Evolutionary conservation across 2,329 filamentous ascomycete genomes (phyloP), one percentile per base, ranked within the genome.

Genomic region (Phialophora verrucosa): DNA sequence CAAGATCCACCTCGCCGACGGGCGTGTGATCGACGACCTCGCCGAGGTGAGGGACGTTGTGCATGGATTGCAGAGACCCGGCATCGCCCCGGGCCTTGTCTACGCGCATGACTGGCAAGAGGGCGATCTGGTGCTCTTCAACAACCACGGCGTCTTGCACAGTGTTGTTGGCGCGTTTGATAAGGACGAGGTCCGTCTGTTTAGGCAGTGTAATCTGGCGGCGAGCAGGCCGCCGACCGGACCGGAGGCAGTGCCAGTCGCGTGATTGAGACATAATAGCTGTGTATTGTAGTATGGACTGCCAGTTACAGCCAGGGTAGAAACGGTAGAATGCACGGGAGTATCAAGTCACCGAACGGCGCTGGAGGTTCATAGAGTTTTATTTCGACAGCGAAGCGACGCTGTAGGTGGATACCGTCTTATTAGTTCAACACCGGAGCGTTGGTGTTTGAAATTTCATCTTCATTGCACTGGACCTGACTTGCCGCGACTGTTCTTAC

Each of bases 141-240:
- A 93, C 76, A 93, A 93, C 74, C 86, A 90, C 10, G 91, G 90
- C 1, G 82, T 92, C 17, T 75, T 93, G 63, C 91, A 94, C 76
- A 89, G 86, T 2, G 91, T 93, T 1, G 90, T 91, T 0, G 91
- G 90, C 0, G 88, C 88, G 0, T 93, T 93, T 77, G 83, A 84
- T 7, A 85, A 88, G 57, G 85, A 90, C n/a, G 90, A 93, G 80
- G 87, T 92, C 35, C 79, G 91, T 53, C 76, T 93, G 66, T 93
- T 93, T 75, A 81, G 90, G 69, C 91, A 93, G 80, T 93, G 91
- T 78, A 93, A 93, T 75, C 82, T 93, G 76, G 90, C 90, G n/a
- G 87, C 85, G 2, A 89, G 84, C 66, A 78, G 83, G 68, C 76
- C 84, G 44, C 87, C 87, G 7, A 73, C 83, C 59, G 87, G 86